Evolutionary conservation across 1,284 basidiomycete genomes (phyloP).

Genomic region (Pascua sp.): DNA sequence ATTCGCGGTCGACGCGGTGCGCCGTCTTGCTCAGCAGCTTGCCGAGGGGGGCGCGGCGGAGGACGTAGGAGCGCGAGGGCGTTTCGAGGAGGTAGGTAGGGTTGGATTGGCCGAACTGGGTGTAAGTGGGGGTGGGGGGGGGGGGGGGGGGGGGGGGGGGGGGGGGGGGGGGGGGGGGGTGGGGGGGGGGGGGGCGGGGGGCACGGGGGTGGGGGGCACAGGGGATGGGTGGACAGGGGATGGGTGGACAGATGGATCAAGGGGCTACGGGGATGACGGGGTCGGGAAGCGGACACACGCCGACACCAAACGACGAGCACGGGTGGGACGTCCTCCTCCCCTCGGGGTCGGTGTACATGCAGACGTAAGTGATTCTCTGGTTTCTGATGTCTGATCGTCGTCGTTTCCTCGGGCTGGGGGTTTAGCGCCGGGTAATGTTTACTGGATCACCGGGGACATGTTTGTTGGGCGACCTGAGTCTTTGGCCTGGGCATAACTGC

Average conservation of each 20-base stretch:
- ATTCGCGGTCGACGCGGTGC: slow-evolving; percentile 92
- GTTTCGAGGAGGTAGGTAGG: slow-evolving; percentile 68
- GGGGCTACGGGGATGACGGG: too few relatives aligned
- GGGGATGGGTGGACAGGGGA: too few relatives aligned
- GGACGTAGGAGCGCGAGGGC: slow-evolving; percentile 53
- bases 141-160: neutral
- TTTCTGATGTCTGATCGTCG: too few relatives aligned
- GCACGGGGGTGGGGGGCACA: too few relatives aligned
- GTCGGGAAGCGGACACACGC: neutral
- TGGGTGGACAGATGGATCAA: neutral
- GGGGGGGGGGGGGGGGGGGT: too few relatives aligned
- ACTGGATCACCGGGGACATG: neutral
- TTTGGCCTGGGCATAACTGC: too few relatives aligned
- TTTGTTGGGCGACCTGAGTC: neutral
- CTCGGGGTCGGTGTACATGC: slow-evolving; percentile 38
- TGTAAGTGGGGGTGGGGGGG: neutral
- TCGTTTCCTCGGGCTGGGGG: too few relatives aligned
- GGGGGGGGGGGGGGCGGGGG: neutral
- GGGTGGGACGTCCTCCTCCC: slow-evolving; percentile 42
- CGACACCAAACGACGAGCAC: neutral
- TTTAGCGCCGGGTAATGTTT: neutral
- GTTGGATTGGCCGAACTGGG: slow-evolving; percentile 63
- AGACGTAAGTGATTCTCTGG: slow-evolving; percentile 25
- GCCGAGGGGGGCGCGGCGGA: slow-evolving; percentile 92
- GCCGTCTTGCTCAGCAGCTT: slow-evolving; percentile 80